A percentile compares a stretch with the other conserved stretches of the same genome.
Conservation (phyloP, 768 basidiomycete species). For the Kwoniella heveanensis region DNA sequence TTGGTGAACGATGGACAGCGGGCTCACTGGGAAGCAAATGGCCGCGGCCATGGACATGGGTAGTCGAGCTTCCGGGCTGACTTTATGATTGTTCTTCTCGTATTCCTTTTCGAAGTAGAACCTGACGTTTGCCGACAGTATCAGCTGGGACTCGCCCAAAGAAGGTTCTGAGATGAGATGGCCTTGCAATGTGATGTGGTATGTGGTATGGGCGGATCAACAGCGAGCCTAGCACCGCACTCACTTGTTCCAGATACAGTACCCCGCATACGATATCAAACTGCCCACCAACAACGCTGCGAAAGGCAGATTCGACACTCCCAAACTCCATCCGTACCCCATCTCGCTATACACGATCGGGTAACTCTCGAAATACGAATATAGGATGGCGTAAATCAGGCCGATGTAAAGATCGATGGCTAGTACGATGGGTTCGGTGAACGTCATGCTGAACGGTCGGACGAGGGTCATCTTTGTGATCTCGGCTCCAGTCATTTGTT, state of each 20-base stretch:
- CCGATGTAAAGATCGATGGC: constrained; percentile 36
- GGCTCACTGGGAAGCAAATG: constrained; percentile 36
- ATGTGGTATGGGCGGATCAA: too few species aligned
- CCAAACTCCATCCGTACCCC: constrained; percentile 35
- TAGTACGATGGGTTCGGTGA: constrained; percentile 38
- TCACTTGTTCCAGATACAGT: constrained; percentile 38
- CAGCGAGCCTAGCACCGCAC: too few species aligned
- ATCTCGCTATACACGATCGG: constrained; percentile 31
- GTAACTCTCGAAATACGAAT: constrained; percentile 43
- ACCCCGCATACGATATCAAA: constrained; percentile 31
- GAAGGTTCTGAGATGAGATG: too few species aligned
- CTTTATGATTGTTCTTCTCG: constrained; percentile 12
- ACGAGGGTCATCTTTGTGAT: constrained; percentile 41
- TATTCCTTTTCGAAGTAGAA: constrained; percentile 39
- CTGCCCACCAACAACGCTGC: constrained; percentile 31
- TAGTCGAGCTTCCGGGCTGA: constrained; percentile 28
- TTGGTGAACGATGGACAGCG: too few species aligned
- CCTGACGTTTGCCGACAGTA: constrained; percentile 6
- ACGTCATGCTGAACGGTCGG: constrained; percentile 44
- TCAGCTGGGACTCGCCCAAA: not conserved
- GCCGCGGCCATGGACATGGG: constrained; percentile 35
- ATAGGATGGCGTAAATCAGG: constrained; percentile 35
- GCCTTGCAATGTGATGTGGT: too few species aligned
- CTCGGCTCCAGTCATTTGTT: constrained; percentile 29
- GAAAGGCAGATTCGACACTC: constrained; percentile 38